phyloP scores from a whole-genome alignment of 495 filamentous ascomycete genomes.

The Penicillium canescens region DNA sequence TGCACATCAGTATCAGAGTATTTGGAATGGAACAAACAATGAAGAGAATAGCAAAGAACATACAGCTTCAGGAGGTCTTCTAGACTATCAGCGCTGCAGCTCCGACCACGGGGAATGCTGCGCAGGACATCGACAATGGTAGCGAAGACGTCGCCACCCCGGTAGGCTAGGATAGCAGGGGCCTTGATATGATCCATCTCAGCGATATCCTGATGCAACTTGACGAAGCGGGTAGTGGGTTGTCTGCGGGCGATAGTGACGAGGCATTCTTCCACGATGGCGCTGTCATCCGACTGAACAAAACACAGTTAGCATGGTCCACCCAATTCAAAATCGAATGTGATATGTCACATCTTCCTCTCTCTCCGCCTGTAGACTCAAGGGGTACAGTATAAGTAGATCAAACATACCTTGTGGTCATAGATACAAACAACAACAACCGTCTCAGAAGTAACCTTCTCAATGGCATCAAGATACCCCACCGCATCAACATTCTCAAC shows the following conservation, averaged over 20 bases:
- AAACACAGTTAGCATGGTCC: constrained; percentile 16
- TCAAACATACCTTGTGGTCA: constrained; percentile 72
- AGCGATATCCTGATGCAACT: constrained; percentile 87
- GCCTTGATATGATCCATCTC: constrained; percentile 92
- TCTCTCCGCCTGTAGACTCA: background rate
- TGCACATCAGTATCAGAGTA: constrained; percentile 1
- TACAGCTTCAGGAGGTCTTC: constrained; percentile 64
- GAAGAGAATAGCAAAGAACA: constrained; percentile 13
- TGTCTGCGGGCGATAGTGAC: constrained; percentile 68
- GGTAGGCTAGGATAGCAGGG: constrained; percentile 87
- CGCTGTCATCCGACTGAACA: constrained; percentile 68
- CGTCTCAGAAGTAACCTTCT: constrained; percentile 78
- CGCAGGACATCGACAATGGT: constrained; percentile 84
- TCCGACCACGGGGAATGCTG: constrained; percentile 72
- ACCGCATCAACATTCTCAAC: constrained; percentile 84
- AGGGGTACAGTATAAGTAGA: no score
- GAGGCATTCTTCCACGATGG: constrained; percentile 75
- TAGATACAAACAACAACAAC: constrained; percentile 95
- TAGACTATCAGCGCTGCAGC: constrained; percentile 58
- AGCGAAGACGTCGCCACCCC: constrained; percentile 83
- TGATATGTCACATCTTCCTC: background rate
- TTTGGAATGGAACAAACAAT: background rate
- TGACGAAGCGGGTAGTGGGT: constrained; percentile 77
- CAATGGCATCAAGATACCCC: constrained; percentile 92
- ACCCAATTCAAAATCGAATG: no score